Evolutionary conservation across 2,329 filamentous ascomycete genomes (phyloP), one percentile per base, ranked within the genome.

Genomic region (Fusarium agapanthi): DNA sequence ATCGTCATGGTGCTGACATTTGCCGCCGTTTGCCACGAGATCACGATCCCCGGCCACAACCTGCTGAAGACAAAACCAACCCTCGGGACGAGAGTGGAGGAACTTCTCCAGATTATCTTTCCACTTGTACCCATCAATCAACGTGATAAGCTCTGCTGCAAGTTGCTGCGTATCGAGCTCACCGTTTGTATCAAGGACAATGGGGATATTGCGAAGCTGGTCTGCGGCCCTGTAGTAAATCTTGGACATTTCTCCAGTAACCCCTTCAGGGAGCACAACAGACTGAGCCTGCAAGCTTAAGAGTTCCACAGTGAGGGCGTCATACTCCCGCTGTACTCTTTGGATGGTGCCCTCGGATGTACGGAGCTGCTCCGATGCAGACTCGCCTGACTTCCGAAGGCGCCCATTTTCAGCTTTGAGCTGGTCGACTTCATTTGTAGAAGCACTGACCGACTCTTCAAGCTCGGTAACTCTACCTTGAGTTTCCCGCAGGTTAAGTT

Each of bases 281-380:
- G 40, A 43, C 14, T 43, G 40, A 16, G 40, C 22, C 3, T 11
- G 40, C 14, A 43, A 16, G 15, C 4, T 24, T 6, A 14, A 43
- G 5, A 43, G n/a, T 15, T 13, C 7, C 2, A 15, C 7, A 10
- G 8, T 24, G 14, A n/a, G 8, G 14, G 14, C 1, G 15, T n/a
- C 8, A 14, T 14, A 16, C 40, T 24, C n/a, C 9, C 16, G 1
- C n/a, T 43, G 22, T 43, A 43, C 1, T 7, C 40, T 9, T 15
- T 43, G 14, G 24, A 43, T 43, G n/a, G 22, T 43, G n/a, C 2
- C 40, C 24, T 43, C 24, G 14, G 40, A 43, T n/a, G 8, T 16
- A 15, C n/a, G 22, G 40, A 43, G 22, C 40, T 43, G 40, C 9
- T 11, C 7, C 16, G 22, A 24, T 15, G 16, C 40, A 43, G n/a